Evolutionary conservation across 805 yeast genomes (phyloP).

Genomic region (Hanseniaspora lachancei): DNA sequence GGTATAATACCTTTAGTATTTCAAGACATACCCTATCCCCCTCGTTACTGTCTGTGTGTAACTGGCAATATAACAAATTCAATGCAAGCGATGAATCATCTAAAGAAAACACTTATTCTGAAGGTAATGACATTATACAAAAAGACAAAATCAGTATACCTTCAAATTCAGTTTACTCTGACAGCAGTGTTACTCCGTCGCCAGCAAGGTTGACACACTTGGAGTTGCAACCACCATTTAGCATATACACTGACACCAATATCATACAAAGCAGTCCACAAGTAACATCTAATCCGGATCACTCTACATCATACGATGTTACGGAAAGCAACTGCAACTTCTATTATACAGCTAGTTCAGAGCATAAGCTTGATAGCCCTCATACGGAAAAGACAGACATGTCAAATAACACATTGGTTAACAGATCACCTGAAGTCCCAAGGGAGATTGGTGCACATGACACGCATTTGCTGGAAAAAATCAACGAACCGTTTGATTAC

Average conservation of each 20-base stretch:
- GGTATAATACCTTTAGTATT: background rate
- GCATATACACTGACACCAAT: too few relatives aligned
- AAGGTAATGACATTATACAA: background rate
- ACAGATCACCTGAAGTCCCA: background rate
- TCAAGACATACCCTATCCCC: background rate
- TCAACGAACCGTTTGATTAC: background rate
- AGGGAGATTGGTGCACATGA: background rate
- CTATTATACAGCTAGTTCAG: background rate
- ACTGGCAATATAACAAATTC: background rate
- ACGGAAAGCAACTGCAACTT: too few relatives aligned
- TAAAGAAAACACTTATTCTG: background rate
- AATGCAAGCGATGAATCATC: background rate
- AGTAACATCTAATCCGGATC: too few relatives aligned
- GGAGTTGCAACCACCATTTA: too few relatives aligned
- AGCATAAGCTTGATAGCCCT: background rate
- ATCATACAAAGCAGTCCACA: too few relatives aligned
- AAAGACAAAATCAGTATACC: too few relatives aligned
- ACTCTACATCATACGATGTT: too few relatives aligned
- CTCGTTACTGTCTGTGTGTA: background rate
- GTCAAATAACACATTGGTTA: background rate
- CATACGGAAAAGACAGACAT: background rate
- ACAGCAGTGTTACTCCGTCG: too few relatives aligned
- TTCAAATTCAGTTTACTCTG: too few relatives aligned
- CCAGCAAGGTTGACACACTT: too few relatives aligned
- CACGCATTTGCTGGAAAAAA: background rate